Percentiles rank a stretch among this genome's conserved stretches.
These are phyloP conservation scores for Mangifera indica DNA, from an alignment of 345 rosid genomes.

Conservation along the genomic window DNA sequence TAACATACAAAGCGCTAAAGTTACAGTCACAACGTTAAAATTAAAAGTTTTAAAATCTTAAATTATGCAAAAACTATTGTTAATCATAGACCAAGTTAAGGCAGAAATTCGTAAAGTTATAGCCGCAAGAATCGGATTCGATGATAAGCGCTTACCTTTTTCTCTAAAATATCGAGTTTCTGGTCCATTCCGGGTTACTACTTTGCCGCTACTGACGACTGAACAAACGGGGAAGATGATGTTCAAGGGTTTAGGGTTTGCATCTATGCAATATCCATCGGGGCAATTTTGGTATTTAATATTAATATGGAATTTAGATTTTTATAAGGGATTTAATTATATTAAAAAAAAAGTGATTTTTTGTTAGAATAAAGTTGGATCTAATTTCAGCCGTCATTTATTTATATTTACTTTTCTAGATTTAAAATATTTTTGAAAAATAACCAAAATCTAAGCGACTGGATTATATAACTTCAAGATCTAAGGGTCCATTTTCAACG, in stretches of 20 bases:
- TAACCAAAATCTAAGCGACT: too few relatives aligned
- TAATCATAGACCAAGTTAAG: neutral
- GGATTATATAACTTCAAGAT: too few relatives aligned
- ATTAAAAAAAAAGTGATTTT: too few relatives aligned
- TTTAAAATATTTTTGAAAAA: too few relatives aligned
- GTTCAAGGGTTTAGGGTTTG: neutral
- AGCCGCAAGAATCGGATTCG: neutral
- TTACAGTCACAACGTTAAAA: neutral
- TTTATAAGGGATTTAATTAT: too few relatives aligned
- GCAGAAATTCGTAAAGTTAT: neutral
- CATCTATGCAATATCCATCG: neutral
- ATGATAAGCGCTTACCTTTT: neutral
- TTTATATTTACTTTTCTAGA: too few relatives aligned
- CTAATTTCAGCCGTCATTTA: too few relatives aligned
- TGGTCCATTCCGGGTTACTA: conserved; percentile 9
- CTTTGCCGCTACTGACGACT: neutral
- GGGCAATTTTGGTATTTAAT: neutral
- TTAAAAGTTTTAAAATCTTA: neutral
- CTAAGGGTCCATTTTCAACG: too few relatives aligned
- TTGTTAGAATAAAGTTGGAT: too few relatives aligned
- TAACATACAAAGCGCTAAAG: neutral
- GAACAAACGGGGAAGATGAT: neutral
- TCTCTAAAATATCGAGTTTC: neutral
- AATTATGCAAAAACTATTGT: neutral
- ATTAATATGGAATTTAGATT: too few relatives aligned